A percentile compares a stretch with the other conserved stretches of the same genome.
Evolutionary conservation across 306 rosid species (phyloP).

Genomic region (Cucurbita maxima): DNA sequence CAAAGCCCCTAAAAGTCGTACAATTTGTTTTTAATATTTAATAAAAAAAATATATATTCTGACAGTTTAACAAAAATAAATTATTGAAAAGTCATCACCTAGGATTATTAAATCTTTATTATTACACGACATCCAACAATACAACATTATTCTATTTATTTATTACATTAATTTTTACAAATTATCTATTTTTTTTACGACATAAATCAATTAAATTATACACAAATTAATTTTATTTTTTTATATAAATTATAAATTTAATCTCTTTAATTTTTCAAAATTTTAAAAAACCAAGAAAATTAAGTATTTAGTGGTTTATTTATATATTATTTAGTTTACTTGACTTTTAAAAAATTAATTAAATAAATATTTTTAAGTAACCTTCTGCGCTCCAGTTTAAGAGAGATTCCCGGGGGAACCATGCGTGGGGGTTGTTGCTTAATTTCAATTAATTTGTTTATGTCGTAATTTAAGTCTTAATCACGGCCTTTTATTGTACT

Average conservation of each 20-base stretch:
- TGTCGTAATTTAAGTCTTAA: background rate
- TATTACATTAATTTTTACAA: background rate
- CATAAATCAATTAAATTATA: too few species aligned
- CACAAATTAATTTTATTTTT: too few species aligned
- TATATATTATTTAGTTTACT: background rate
- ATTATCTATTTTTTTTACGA: too few species aligned
- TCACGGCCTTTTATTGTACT: background rate
- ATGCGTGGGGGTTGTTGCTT: constrained; percentile 64
- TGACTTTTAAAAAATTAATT: background rate
- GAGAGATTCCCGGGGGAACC: constrained; percentile 93
- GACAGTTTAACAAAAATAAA: background rate
- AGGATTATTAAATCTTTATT: background rate
- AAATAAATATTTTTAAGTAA: background rate
- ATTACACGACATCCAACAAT: constrained; percentile 3
- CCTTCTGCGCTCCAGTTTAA: constrained; percentile 21
- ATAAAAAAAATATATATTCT: background rate
- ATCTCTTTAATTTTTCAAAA: too few species aligned
- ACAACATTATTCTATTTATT: background rate
- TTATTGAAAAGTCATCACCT: constrained; percentile 9
- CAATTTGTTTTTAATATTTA: background rate
- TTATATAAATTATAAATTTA: too few species aligned
- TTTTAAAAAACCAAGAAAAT: background rate
- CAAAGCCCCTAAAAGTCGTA: background rate
- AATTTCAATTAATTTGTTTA: background rate
- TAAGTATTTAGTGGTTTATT: background rate